phyloP scores from a whole-genome alignment of 179 eudicot species.

The Spinacia oleracea region DNA sequence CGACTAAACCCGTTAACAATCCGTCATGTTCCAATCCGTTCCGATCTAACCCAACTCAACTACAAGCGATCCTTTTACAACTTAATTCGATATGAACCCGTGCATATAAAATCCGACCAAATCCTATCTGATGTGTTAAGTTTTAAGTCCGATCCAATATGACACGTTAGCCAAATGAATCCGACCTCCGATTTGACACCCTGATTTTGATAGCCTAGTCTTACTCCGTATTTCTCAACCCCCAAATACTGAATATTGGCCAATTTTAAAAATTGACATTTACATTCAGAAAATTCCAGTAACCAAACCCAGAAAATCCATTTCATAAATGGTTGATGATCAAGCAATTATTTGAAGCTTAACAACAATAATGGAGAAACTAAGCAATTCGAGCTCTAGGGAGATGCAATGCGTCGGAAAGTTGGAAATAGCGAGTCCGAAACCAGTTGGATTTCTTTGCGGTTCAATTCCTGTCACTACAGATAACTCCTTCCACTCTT shows the following conservation, averaged over 20 bases:
- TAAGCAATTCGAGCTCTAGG: constrained; percentile 22
- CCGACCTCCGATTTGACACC: too few species aligned
- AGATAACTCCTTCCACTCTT: constrained; percentile 56
- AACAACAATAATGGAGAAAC: constrained; percentile 51
- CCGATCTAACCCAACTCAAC: too few species aligned
- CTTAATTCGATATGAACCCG: too few species aligned
- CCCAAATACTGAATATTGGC: background rate
- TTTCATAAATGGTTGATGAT: background rate
- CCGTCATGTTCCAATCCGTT: too few species aligned
- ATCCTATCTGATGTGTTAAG: too few species aligned
- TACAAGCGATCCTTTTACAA: too few species aligned
- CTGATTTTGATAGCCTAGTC: too few species aligned
- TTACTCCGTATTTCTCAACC: background rate
- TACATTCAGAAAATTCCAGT: background rate
- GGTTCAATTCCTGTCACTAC: constrained; percentile 89
- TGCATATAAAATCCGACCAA: too few species aligned
- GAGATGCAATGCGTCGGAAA: constrained; percentile 74
- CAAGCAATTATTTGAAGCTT: background rate
- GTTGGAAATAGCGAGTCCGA: constrained; percentile 67
- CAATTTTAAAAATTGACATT: too few species aligned
- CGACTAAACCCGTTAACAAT: too few species aligned
- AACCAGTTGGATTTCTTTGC: constrained; percentile 75
- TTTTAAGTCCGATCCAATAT: too few species aligned
- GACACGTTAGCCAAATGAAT: too few species aligned
- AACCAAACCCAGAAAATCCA: constrained; percentile 3